Percentiles rank a stretch among this genome's conserved stretches.
Evolutionary conservation across 257 asterid genomes (phyloP).

Genomic region (Gardenia jasminoides): DNA sequence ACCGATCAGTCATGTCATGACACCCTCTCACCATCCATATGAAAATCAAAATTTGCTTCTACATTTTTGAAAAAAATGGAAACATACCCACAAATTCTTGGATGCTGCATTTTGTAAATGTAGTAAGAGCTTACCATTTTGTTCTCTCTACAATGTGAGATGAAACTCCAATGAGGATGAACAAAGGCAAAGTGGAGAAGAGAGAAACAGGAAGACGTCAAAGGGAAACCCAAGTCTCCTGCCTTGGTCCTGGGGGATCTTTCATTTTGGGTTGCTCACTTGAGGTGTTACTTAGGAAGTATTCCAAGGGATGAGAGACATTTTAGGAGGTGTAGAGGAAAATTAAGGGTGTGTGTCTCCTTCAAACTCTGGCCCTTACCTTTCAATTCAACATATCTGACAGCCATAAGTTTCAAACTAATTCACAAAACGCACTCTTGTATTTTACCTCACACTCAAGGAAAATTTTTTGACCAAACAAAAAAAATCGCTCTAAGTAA

Average conservation of each 20-base stretch:
- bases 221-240: not conserved
- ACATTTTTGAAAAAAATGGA: not conserved
- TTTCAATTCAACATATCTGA: not conserved
- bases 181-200: not conserved
- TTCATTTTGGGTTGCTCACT: not conserved
- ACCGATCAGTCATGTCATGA: not conserved
- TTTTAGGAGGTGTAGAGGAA: not conserved
- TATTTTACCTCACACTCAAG: too few relatives aligned
- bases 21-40: not conserved
- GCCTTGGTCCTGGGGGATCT: not conserved
- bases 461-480: too few relatives aligned
- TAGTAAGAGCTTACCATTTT: not conserved
- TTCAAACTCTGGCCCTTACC: not conserved
- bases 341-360: not conserved
- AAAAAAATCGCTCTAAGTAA: too few relatives aligned
- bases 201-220: not conserved
- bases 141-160: constrained; percentile 5
- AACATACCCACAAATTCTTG: not conserved
- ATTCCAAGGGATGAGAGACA: constrained; percentile 15
- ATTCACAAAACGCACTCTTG: not conserved
- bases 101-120: not conserved
- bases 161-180: not conserved
- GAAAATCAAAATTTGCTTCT: not conserved
- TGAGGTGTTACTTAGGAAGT: not conserved
- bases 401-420: not conserved